Evolutionary conservation across 148 eudicot species (phyloP), one percentile per base, ranked within the genome.

Genomic region (Oxyria digyna): DNA sequence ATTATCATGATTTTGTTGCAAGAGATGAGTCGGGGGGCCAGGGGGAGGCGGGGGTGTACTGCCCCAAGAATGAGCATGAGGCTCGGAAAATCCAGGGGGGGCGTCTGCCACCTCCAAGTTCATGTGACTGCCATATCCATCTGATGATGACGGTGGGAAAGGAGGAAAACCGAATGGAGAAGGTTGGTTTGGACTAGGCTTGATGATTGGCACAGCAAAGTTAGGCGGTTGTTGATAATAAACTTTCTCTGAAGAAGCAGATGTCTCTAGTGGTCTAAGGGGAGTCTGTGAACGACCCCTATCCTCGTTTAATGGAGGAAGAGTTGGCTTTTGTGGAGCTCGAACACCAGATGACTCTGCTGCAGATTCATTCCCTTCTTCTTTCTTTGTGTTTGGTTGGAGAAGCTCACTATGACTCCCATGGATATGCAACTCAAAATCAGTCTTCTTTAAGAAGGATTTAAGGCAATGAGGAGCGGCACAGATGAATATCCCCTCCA

Each of bases 401-500:
- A 91, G 85, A 42, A 91, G 84, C 73, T 91, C 85, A 2, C 82
- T 74, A 54, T 94, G 99, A 67, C 5, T 82, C 55, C 68, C 69
- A 46, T 80, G 76, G 27, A 91, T 81, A 67, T 94, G 99, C 62
- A 87, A 74, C 72, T 87, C 97, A 71, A 94, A 91, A 5, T 91
- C 96, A 23, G 78, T 37, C 80, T 81, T 94, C 71, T 87, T 91
- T 3, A 91, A 74, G 70, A 87, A 94, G 45, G 99, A 90, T 68
- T 88, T 94, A 71, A 94, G 87, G 74, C 97, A 94, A 43, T 85
- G 97, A 32, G 97, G 93, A 62, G 96, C 99, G 20, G 96, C 97
- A 79, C 97, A 94, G 42, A 94, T 54, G 65, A 71, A 87, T 42
- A 94, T 84, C 43, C 99, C 97, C 75, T 94, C 99, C 89, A 87